Evolutionary conservation across 163 green algal species (phyloP), one percentile per base, ranked within the genome.

Genomic region (Trebouxiophyceae sp.): DNA sequence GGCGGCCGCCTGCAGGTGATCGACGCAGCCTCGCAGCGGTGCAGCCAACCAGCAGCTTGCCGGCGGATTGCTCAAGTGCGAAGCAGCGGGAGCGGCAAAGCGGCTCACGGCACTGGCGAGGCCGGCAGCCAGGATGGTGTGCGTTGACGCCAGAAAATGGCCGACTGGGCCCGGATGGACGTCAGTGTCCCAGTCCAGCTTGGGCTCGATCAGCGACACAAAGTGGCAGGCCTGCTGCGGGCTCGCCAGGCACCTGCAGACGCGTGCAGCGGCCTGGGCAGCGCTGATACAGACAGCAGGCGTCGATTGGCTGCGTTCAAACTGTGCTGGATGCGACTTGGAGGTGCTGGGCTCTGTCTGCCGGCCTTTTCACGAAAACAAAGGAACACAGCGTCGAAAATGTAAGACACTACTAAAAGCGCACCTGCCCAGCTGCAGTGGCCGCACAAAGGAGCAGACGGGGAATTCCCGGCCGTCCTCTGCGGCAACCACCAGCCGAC

Each of bases 171-270:
- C 60, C 24, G 26, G 33, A 29, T 62, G 22, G 2, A 57, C 57
- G 39, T 50, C 33, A 7, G 32, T 57, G 66, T 57, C 34, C 66
- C 46, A 77, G 66, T 50, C 39, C 12, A 50, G 39, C 46, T 70
- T 66, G 26, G 60, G 54, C 45, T 39, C 32, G 33, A 84, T 64
- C 70, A 84, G 66, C 44, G 55, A 60, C 7, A 84, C 74, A 60
- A 77, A 78, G 45, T 68, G 69, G 23, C 71, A 69, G 16, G 71
- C 74, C 63, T 81, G 61, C 2, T 65, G 56, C 4, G 77, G 71
- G 27, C 57, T 80, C 7, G 65, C 54, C 33, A 84, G 59, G 4
- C 22, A 55, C 22, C 63, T 67, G 45, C 33, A 57, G 16, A n/a
- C n/a, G n/a, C n/a, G n/a, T n/a, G n/a, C 44, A 54, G 16, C 44